Base-by-base conservation (phyloP, 495 filamentous ascomycete genomes). In the Penicillium pulvis region DNA sequence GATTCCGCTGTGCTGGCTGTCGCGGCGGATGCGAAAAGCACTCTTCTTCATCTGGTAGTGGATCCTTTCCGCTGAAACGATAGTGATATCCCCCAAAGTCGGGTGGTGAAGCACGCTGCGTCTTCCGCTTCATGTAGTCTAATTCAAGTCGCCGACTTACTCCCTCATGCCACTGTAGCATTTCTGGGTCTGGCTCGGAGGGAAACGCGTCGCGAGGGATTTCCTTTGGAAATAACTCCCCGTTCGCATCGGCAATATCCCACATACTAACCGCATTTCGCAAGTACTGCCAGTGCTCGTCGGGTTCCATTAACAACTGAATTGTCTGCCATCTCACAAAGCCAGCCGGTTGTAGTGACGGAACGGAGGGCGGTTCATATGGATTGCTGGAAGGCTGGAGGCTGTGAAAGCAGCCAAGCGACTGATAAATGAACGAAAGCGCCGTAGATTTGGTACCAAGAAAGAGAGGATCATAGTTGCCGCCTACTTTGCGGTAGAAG, bases 321-420 rank as follows among this genome's bases (percentile, higher is more conserved):
- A 98, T 92, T 2, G 90, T 90, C 79, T 97, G 90, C 93, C 93
- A 98, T 66, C 88, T 86, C 42, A 93, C 87, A 69, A 96, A 98
- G 24, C 94, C 94, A 60, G 83, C 84, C 0, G 81, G 78, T 41
- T 92, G 92, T 55, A 98, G 76, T 14, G 91, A 90, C 10, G 94
- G 94, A 39, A 96, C 80, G 1, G 83, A 84, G 0, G 94, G 94
- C 11, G 86, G 74, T 2, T 82, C 80, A 66, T 88, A 96, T 46
- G 89, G 85, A 61, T 93, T 84, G 12, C 79, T 74, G 19, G 85
- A 83, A 0, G 89, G 87, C 53, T 87, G 87, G 12, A 93, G 81
- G 31, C 83, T 84, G 68, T 94, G 90, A 58, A 91, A 89, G 72
- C 94, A 97, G 49, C 93, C 95, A 31, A 96, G 78, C 3, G 88